Percentiles rank a stretch among this genome's conserved stretches.
Conservation (phyloP, 306 rosid species). For the Quercus ilex region DNA sequence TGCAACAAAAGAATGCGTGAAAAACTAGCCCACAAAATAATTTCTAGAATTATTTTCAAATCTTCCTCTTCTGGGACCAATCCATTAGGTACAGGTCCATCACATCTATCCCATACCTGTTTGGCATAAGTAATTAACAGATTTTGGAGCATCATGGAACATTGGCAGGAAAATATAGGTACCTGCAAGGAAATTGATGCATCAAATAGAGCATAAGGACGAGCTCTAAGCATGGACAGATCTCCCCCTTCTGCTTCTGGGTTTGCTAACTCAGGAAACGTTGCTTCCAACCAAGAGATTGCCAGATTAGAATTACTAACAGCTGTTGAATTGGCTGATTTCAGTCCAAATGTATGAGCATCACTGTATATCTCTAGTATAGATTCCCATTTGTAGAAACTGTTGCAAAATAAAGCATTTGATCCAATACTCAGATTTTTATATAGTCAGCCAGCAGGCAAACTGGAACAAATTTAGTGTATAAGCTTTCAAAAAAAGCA, state of each 20-base stretch:
- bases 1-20: background rate
- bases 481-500: background rate
- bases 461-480: background rate
- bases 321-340: conserved; percentile 61
- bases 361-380: conserved; percentile 71
- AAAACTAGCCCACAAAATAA: background rate
- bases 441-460: background rate
- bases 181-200: conserved; percentile 90
- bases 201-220: conserved; percentile 79
- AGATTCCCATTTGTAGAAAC: conserved; percentile 74
- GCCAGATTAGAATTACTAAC: conserved; percentile 74
- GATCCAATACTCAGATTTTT: conserved; percentile 6
- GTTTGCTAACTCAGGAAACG: conserved; percentile 65
- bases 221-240: conserved; percentile 47
- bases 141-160: background rate
- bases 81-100: background rate
- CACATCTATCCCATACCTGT: background rate
- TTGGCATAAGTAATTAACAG: conserved; percentile 2
- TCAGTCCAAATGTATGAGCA: conserved; percentile 75
- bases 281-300: conserved; percentile 90
- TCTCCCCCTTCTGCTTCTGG: conserved; percentile 51
- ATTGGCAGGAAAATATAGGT: conserved; percentile 15
- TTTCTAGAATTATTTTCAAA: background rate
- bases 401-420: conserved; percentile 34
- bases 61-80: background rate